phyloP scores from a whole-genome alignment of 768 basidiomycete species.

The Rhodotorula babjevae region DNA sequence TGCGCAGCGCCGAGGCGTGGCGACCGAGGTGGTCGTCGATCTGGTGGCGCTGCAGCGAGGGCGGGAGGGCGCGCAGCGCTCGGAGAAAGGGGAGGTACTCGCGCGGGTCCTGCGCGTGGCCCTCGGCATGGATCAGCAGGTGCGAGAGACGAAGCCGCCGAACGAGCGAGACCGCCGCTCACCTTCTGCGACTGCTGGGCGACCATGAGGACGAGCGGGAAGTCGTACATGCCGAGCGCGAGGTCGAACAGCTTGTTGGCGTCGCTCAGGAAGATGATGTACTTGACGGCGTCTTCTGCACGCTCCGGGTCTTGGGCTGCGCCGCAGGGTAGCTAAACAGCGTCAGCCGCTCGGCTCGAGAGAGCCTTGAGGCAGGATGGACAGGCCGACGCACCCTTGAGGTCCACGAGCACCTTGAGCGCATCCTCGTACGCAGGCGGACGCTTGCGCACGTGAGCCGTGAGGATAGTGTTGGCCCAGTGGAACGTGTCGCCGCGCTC shows the following conservation, averaged over 20 bases:
- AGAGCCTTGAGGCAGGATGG: not conserved
- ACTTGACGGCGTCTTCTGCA: conserved; percentile 95
- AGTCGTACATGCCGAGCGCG: conserved; percentile 98
- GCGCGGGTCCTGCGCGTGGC: conserved; percentile 70
- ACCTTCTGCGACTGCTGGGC: conserved; percentile 98
- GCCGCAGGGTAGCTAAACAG: too few relatives aligned
- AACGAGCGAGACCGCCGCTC: conserved; percentile 2
- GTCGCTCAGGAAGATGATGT: conserved; percentile 95
- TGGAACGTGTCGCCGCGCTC: conserved; percentile 59
- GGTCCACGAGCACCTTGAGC: conserved; percentile 63
- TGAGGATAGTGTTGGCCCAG: conserved; percentile 86
- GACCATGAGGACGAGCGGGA: conserved; percentile 87
- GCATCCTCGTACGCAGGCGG: conserved; percentile 88
- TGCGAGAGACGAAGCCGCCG: not conserved
- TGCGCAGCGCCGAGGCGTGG: conserved; percentile 65
- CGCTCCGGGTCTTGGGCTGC: conserved; percentile 62
- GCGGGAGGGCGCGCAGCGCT: conserved; percentile 73
- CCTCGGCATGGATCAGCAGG: not conserved
- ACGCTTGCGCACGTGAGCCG: conserved; percentile 83
- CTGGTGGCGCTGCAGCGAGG: conserved; percentile 75
- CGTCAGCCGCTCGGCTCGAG: not conserved
- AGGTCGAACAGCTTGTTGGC: conserved; percentile 86
- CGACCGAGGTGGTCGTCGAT: conserved; percentile 90
- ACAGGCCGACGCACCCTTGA: conserved; percentile 60
- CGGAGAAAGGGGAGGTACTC: conserved; percentile 97